Evolutionary conservation across 805 yeast species (phyloP), one percentile per base, ranked within the genome.

Genomic region (Cyberlindnera bimundalis): DNA sequence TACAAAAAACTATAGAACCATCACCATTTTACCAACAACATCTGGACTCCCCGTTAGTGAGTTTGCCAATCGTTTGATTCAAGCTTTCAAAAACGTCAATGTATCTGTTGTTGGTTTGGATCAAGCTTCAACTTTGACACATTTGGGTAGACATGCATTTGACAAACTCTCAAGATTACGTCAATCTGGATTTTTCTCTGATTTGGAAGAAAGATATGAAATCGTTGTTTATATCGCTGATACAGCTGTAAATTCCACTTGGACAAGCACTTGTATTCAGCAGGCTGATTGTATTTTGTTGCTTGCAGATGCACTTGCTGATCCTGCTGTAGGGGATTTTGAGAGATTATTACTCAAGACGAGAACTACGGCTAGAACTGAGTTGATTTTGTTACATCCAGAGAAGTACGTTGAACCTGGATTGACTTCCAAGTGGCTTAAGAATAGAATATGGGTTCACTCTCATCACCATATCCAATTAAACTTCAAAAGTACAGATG

Each of bases 231-330:
- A 91, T 56, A 79, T 91, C 11, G 90, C 93, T 19, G 98, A 93
- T 54, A 80, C 96, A 0, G 73, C 84, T 1, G 78, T 84, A 2
- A 79, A 79, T 50, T 84, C 96, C 0, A 73, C 80, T 15, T 91
- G 99, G 99, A 87, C 96, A 0, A 73, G 78, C 8, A 87, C 96
- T 0, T 93, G 98, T 60, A 84, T 91, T 29, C 79, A 90, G 8
- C 97, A 91, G 61, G 98, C 96, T 14, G 98, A 91, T 61, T 90
- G 97, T 66, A 79, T 91, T n/a, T 66, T 93, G 24, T 66, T 93
- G 14, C 62, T 93, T 13, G 97, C 97, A 0, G 90, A 91, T 65
- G 95, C 96, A 0, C 68, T 73, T 7, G 76, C 80, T 15, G 74
- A 76, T 21, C 81, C 93, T 0, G 76, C 75, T 23, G 70, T 87